These are phyloP conservation scores for Suillus discolor DNA, from an alignment of 768 basidiomycete genomes.

Conservation along the genomic window DNA sequence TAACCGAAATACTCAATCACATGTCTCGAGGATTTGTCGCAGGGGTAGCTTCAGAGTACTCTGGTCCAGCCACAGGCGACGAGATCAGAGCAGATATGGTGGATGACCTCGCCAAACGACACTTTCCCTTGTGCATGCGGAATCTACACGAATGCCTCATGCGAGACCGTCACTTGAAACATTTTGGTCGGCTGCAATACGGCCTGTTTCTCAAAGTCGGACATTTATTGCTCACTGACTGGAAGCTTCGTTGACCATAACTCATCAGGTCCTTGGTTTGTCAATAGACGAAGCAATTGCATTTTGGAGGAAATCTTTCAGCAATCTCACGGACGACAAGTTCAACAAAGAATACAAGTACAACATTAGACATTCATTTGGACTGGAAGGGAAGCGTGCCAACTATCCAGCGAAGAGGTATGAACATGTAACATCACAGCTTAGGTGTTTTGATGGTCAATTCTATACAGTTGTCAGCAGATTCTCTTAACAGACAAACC, in stretches of 20 bases:
- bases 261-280: constrained; percentile 78
- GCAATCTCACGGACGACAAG: constrained; percentile 80
- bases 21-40: constrained; percentile 93
- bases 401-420: constrained; percentile 95
- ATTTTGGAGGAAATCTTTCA: constrained; percentile 93
- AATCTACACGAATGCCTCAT: constrained; percentile 80
- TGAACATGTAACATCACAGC: constrained; percentile 14
- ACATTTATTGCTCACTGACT: not conserved
- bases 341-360: constrained; percentile 99
- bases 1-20: constrained; percentile 87
- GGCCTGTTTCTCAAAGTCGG: constrained; percentile 92
- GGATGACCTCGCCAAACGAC: constrained; percentile 79
- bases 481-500: constrained; percentile 77
- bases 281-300: constrained; percentile 91
- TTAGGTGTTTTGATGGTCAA: constrained; percentile 6
- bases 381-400: constrained; percentile 90
- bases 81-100: constrained; percentile 94
- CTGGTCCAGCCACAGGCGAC: constrained; percentile 54
- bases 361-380: constrained; percentile 94
- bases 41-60: constrained; percentile 86
- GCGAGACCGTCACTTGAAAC: constrained; percentile 85
- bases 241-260: not conserved
- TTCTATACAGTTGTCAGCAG: constrained; percentile 75
- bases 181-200: constrained; percentile 89
- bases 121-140: constrained; percentile 97